Conservation (phyloP, 805 yeast genomes). For the Pichia occidentalis region DNA sequence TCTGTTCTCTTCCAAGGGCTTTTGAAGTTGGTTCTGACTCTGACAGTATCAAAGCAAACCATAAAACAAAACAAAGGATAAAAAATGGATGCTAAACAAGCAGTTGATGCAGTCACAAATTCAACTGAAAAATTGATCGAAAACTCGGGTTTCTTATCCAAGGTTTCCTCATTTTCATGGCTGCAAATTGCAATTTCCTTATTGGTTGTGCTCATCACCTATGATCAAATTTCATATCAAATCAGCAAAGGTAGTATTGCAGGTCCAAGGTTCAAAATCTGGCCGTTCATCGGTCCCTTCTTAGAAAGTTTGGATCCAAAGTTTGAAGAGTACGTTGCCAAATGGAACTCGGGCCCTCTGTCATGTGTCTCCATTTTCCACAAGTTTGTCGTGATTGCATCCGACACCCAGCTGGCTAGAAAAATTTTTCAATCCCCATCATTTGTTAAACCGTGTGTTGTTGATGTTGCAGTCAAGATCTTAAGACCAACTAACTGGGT, state of each 20-base stretch:
- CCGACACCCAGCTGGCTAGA: constrained; percentile 80
- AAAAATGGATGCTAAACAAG: too few species aligned
- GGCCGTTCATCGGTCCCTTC: constrained; percentile 97
- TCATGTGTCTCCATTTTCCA: constrained; percentile 97
- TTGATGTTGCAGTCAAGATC: constrained; percentile 92
- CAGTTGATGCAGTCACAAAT: neutral
- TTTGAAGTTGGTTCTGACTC: neutral
- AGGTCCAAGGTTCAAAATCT: constrained; percentile 80
- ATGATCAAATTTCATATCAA: constrained; percentile 76
- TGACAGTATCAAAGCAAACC: too few species aligned
- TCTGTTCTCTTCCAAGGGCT: too few species aligned
- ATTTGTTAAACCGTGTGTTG: constrained; percentile 95
- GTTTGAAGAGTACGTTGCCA: constrained; percentile 85
- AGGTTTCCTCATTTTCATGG: constrained; percentile 35
- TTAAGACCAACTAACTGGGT: constrained; percentile 97
- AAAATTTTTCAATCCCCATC: constrained; percentile 79
- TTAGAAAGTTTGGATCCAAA: constrained; percentile 92
- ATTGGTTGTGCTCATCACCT: constrained; percentile 43
- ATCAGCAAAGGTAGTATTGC: constrained; percentile 80
- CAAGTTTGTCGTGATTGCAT: constrained; percentile 93
- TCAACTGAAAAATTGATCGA: constrained; percentile 19
- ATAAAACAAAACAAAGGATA: too few species aligned
- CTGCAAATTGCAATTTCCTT: constrained; percentile 44
- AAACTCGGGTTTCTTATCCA: neutral
- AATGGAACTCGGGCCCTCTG: constrained; percentile 92